Evolutionary conservation across 208 protist genomes (phyloP).

Genomic region (Leishmania gerbilli): DNA sequence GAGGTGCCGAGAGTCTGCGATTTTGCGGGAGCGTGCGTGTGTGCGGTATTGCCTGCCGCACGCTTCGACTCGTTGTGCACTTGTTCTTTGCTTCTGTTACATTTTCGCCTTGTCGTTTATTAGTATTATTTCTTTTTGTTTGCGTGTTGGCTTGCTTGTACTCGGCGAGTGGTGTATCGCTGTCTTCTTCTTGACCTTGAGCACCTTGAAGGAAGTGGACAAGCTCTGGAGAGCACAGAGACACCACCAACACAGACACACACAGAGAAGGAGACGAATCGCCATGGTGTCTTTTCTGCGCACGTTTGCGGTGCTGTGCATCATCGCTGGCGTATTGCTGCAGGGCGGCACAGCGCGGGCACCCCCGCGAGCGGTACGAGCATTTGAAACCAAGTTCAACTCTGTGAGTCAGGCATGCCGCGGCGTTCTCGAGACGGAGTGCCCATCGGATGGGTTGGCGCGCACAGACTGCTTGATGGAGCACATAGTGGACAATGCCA

Average conservation of each 20-base stretch:
- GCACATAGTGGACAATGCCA: conserved; percentile 13
- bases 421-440: conserved; percentile 31
- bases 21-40: neutral
- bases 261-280: neutral
- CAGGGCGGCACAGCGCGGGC: neutral
- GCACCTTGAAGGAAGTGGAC: neutral
- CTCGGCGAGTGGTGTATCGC: too few species aligned
- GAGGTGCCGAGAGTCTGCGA: neutral
- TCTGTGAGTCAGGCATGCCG: conserved; percentile 39
- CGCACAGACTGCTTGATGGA: conserved; percentile 29
- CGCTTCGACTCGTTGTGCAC: neutral
- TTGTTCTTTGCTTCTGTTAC: too few species aligned
- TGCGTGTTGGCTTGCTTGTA: too few species aligned
- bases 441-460: conserved; percentile 5
- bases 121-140: too few species aligned
- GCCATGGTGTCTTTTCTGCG: neutral
- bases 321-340: neutral
- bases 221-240: neutral
- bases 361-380: neutral
- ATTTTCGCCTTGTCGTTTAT: neutral
- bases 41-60: neutral
- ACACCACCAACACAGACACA: neutral
- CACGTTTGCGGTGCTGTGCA: neutral
- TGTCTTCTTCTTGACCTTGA: too few species aligned
- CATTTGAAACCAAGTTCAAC: conserved; percentile 14